These are phyloP conservation scores for Termitomyces sp. DNA, from an alignment of 768 basidiomycete genomes.

Conservation along the genomic window DNA sequence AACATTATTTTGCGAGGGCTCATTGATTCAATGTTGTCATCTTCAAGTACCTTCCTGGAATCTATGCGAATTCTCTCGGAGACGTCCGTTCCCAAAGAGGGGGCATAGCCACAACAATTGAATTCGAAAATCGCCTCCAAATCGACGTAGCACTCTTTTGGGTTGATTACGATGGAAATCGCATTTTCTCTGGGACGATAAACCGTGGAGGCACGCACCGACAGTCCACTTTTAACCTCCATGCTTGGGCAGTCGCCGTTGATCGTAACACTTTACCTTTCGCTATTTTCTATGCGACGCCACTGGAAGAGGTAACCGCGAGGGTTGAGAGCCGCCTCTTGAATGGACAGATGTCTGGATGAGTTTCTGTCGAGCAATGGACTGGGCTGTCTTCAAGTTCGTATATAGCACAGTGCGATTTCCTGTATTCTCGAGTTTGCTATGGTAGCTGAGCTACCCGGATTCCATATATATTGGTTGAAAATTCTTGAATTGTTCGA, in stretches of 20 bases:
- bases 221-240: constrained; percentile 7
- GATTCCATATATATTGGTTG: too few relatives aligned
- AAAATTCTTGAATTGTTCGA: too few relatives aligned
- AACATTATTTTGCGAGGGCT: not conserved
- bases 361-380: not conserved
- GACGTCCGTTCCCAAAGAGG: not conserved
- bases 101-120: constrained; percentile 2
- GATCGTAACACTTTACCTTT: not conserved
- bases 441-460: too few relatives aligned
- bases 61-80: not conserved
- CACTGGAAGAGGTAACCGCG: not conserved
- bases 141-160: constrained; percentile 5
- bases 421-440: not conserved
- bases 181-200: not conserved
- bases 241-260: constrained; percentile 4
- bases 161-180: not conserved
- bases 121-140: constrained; percentile 10
- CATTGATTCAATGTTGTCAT: not conserved
- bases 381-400: not conserved
- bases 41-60: not conserved
- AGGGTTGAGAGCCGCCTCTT: not conserved
- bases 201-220: not conserved
- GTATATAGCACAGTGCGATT: not conserved
- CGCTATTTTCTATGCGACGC: constrained; percentile 2
- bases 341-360: not conserved